Conservation (phyloP, 2,329 filamentous ascomycete species). For the Orbilia blumenaviensis region DNA sequence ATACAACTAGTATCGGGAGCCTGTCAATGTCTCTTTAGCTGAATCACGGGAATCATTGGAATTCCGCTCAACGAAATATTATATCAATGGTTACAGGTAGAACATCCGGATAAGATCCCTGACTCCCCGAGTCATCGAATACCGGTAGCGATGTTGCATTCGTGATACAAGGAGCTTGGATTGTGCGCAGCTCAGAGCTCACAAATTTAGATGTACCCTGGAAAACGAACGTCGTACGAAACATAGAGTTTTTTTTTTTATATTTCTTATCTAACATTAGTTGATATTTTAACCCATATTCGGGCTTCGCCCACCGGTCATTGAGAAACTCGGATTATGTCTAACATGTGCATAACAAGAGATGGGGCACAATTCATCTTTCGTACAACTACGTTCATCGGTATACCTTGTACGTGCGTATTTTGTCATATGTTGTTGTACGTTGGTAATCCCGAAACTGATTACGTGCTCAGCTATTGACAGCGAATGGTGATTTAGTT, state of each 20-base stretch:
- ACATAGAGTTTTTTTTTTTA: not conserved
- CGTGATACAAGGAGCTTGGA: conserved; percentile 31
- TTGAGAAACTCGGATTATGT: too few relatives aligned
- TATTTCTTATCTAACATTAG: not conserved
- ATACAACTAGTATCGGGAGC: not conserved
- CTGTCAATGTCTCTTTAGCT: too few relatives aligned
- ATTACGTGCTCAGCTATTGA: not conserved
- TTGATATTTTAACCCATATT: too few relatives aligned
- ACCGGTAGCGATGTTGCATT: conserved; percentile 9
- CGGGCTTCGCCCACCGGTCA: not conserved
- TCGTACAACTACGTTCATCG: not conserved
- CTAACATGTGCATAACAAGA: too few relatives aligned
- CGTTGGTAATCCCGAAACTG: not conserved
- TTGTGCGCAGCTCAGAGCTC: conserved; percentile 9
- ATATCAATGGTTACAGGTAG: too few relatives aligned
- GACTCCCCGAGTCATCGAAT: conserved; percentile 30
- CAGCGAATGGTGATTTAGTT: not conserved
- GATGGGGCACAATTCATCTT: too few relatives aligned
- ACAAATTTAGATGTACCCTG: not conserved
- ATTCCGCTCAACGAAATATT: too few relatives aligned
- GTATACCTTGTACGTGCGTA: not conserved
- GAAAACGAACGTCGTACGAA: not conserved
- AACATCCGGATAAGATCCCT: conserved; percentile 32
- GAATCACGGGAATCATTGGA: too few relatives aligned
- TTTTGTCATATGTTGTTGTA: too few relatives aligned